Conservation (phyloP, 371 early-diverging fungal genomes). For the Hamiltosporidium magnivora region DNA sequence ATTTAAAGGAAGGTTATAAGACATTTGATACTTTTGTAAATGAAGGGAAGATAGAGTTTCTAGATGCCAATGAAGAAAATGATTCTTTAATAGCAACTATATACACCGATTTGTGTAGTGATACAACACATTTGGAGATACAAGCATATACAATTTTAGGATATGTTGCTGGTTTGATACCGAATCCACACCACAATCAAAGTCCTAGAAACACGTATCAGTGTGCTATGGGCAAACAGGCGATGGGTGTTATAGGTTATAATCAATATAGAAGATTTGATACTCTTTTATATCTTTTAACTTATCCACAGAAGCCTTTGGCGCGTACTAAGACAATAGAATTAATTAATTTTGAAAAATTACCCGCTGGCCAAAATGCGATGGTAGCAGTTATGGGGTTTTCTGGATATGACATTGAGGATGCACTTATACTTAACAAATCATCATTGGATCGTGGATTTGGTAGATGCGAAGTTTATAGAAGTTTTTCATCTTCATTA, state of each 20-base stretch:
- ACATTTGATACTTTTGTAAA: conserved; percentile 75
- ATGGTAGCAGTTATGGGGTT: conserved; percentile 97
- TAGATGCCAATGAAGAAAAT: conserved; percentile 95
- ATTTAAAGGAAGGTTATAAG: conserved; percentile 50
- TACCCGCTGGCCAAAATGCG: conserved; percentile 97
- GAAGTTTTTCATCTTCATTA: conserved; percentile 66
- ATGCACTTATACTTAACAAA: conserved; percentile 92
- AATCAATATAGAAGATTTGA: conserved; percentile 88
- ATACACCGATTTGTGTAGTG: conserved; percentile 50
- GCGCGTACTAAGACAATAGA: conserved; percentile 91
- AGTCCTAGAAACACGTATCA: conserved; percentile 95
- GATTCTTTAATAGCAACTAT: conserved; percentile 81
- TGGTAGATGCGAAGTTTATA: conserved; percentile 81
- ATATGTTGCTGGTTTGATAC: conserved; percentile 91
- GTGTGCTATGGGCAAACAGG: conserved; percentile 99
- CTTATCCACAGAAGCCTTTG: conserved; percentile 93
- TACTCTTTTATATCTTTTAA: conserved; percentile 80
- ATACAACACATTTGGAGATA: conserved; percentile 87
- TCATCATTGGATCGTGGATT: conserved; percentile 92
- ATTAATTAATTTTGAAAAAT: conserved; percentile 81
- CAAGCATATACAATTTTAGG: conserved; percentile 89
- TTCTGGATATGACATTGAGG: conserved; percentile 98
- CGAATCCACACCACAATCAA: conserved; percentile 99
- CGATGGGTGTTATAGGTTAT: conserved; percentile 86
- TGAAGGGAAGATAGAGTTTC: conserved; percentile 83